These are phyloP conservation scores for Lunularia cruciata DNA, from an alignment of 225 moss, liverwort and hornwort genomes.

Conservation along the genomic window DNA sequence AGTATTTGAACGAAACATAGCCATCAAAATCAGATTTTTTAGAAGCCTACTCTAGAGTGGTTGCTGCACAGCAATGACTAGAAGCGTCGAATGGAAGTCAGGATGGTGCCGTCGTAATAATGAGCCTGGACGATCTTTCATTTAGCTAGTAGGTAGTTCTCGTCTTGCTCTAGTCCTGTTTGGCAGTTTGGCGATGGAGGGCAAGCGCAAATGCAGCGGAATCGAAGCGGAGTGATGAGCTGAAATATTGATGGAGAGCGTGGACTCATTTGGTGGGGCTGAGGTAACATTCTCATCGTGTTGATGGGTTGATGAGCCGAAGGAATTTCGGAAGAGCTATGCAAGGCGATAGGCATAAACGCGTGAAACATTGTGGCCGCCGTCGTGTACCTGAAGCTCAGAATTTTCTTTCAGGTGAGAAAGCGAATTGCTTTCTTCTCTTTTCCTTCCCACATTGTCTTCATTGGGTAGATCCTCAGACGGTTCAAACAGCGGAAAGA, in stretches of 20 bases:
- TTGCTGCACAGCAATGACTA: no score
- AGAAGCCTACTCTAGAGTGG: no score
- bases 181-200: no score
- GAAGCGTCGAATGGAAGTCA: background rate
- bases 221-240: no score
- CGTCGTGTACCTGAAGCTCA: background rate
- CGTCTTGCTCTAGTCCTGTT: no score
- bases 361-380: background rate
- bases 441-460: background rate
- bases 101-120: background rate
- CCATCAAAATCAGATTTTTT: no score
- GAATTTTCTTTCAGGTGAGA: background rate
- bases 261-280: no score
- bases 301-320: background rate
- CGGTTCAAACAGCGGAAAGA: background rate
- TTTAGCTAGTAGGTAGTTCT: no score
- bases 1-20: no score
- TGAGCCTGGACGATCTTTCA: background rate
- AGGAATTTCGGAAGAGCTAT: background rate
- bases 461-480: background rate
- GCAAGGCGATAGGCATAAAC: slow-evolving; percentile 12
- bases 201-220: no score
- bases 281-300: no score
- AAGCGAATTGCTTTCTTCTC: background rate
- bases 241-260: no score